A percentile compares a stretch with the other conserved stretches of the same genome.
Conservation (phyloP, 1,139 yeast species). For the Geotrichum aggregatum region DNA sequence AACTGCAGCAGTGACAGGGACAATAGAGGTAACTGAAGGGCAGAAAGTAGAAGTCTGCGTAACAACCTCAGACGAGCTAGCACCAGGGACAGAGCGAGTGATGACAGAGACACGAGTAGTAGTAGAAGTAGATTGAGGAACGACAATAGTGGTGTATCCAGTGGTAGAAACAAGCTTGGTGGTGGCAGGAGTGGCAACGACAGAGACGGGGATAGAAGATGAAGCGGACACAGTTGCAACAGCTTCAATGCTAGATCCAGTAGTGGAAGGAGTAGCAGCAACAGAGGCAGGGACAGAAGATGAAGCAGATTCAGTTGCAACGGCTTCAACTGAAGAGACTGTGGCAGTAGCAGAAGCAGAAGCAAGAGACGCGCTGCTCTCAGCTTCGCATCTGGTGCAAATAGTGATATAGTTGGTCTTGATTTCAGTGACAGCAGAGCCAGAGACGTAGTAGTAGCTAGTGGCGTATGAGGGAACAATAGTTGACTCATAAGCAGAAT, state of each 20-base stretch:
- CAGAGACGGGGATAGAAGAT: not conserved
- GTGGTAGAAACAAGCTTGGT: not conserved
- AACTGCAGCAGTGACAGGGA: not conserved
- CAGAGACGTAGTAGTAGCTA: slow-evolving; percentile 1
- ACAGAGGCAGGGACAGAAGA: not conserved
- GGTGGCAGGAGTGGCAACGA: not conserved
- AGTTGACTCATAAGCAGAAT: not conserved
- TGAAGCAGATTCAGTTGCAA: not conserved
- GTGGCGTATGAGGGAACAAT: not conserved
- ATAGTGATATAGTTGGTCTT: slow-evolving; percentile 5
- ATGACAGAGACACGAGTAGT: slow-evolving; percentile 1
- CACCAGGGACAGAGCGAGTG: slow-evolving; percentile 8
- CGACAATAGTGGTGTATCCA: not conserved
- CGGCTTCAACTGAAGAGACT: not conserved
- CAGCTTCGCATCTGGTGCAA: slow-evolving; percentile 3
- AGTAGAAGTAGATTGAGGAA: slow-evolving; percentile 11
- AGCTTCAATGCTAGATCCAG: not conserved
- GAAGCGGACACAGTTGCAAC: not conserved
- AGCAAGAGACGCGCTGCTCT: not conserved
- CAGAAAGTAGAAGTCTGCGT: slow-evolving; percentile 9
- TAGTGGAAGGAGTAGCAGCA: not conserved
- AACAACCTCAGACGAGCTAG: slow-evolving; percentile 7
- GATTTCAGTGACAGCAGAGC: slow-evolving; percentile 7
- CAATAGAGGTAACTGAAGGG: slow-evolving; percentile 7
- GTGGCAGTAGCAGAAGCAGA: not conserved